These are phyloP conservation scores for Colletotrichum sp. DNA, from an alignment of 2,329 filamentous ascomycete genomes.

Conservation along the genomic window DNA sequence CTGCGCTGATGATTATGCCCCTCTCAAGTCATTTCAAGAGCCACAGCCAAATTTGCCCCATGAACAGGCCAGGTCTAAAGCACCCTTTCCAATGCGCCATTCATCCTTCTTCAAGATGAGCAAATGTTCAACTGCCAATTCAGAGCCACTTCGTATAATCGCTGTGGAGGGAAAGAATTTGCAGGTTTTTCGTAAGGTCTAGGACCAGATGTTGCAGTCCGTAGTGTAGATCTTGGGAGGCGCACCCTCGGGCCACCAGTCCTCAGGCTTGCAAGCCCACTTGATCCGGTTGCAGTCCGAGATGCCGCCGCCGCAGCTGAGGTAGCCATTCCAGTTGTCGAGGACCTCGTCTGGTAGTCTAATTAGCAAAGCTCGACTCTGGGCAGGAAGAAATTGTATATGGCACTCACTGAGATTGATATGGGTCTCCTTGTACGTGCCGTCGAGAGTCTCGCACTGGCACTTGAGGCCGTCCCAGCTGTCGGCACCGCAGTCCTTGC, in stretches of 20 bases:
- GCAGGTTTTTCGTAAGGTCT: background rate
- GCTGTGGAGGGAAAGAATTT: background rate
- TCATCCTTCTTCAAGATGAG: background rate
- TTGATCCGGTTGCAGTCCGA: background rate
- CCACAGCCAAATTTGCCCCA: background rate
- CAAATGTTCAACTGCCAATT: background rate
- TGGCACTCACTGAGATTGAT: slow-evolving; percentile 1
- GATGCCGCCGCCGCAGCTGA: background rate
- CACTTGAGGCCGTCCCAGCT: background rate
- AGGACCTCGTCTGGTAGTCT: background rate
- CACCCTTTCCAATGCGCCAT: background rate
- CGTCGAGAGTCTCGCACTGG: background rate
- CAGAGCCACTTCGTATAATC: background rate
- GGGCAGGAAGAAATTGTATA: background rate
- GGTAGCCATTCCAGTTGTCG: slow-evolving; percentile 14
- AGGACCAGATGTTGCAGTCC: background rate
- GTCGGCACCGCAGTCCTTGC: background rate
- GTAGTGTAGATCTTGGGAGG: background rate
- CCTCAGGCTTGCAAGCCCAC: background rate
- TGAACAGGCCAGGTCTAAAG: background rate
- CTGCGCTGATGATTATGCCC: background rate
- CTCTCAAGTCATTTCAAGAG: background rate
- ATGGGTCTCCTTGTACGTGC: background rate
- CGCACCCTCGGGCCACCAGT: slow-evolving; percentile 10
- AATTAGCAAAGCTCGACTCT: rapidly evolving